Conservation (phyloP, 306 rosid genomes). For the Castanea mollissima region DNA sequence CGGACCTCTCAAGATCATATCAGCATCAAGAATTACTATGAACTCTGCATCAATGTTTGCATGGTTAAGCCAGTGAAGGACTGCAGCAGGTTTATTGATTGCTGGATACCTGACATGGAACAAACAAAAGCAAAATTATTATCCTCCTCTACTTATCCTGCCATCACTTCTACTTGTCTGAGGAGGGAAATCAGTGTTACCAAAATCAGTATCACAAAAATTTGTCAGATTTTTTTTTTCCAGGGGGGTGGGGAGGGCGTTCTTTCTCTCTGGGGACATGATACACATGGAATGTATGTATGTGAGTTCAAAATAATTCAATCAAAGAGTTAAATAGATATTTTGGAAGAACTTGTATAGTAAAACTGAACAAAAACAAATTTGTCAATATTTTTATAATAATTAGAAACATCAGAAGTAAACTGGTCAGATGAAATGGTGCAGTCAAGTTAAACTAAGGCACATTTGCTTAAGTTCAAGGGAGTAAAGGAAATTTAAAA, state of each 20-base stretch:
- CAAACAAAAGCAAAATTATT: slow-evolving; percentile 10
- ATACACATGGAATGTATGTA: background rate
- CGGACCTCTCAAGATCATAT: slow-evolving; percentile 95
- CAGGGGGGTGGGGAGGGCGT: too few relatives aligned
- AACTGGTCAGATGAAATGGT: background rate
- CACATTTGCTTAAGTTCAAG: background rate
- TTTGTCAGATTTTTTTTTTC: too few relatives aligned
- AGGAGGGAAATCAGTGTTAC: background rate
- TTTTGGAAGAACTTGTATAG: background rate
- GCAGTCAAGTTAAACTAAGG: background rate
- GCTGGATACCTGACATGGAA: slow-evolving; percentile 85
- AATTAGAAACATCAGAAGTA: background rate
- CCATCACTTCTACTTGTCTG: background rate
- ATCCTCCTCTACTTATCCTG: background rate
- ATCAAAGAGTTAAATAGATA: background rate
- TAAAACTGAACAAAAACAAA: background rate
- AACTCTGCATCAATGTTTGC: slow-evolving; percentile 80
- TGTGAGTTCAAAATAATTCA: background rate
- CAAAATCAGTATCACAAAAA: background rate
- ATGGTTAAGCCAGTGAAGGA: slow-evolving; percentile 99
- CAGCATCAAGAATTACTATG: slow-evolving; percentile 97
- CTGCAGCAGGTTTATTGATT: slow-evolving; percentile 96
- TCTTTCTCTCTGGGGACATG: background rate
- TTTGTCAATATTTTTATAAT: background rate
- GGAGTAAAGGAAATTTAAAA: background rate